Conservation (phyloP, 2,329 filamentous ascomycete species). For the Alternaria longipes region DNA sequence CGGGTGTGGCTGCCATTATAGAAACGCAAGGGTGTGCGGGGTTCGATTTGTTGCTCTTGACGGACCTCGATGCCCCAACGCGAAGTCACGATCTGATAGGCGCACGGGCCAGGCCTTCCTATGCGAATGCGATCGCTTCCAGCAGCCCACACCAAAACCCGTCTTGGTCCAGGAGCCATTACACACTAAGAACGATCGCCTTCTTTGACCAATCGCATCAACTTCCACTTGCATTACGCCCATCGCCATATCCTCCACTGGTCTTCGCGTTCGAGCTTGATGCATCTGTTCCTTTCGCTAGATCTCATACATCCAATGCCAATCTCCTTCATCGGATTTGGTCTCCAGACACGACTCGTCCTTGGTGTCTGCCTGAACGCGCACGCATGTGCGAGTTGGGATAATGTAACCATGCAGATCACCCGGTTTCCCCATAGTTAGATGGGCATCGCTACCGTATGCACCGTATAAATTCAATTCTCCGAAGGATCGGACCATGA, state of each 20-base stretch:
- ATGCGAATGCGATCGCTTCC: conserved; percentile 4
- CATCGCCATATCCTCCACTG: background rate
- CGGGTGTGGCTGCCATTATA: conserved; percentile 33
- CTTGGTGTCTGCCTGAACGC: background rate
- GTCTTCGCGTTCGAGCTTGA: background rate
- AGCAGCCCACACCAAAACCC: background rate
- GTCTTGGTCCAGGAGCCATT: background rate
- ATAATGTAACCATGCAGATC: background rate
- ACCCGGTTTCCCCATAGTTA: background rate
- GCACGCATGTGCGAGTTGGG: background rate
- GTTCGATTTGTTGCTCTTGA: background rate
- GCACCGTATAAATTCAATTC: background rate
- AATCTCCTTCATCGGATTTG: background rate
- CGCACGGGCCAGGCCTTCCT: conserved; percentile 11
- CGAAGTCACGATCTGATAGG: conserved; percentile 25
- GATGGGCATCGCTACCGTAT: background rate
- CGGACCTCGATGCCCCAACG: conserved; percentile 13
- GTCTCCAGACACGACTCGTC: background rate
- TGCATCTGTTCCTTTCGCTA: background rate
- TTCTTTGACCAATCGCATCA: background rate
- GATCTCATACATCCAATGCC: background rate
- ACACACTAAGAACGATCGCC: background rate
- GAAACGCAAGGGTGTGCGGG: background rate
- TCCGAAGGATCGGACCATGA: background rate
- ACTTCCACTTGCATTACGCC: background rate